phyloP scores from a whole-genome alignment of 1,139 yeast species.

The Taphrina communis region DNA sequence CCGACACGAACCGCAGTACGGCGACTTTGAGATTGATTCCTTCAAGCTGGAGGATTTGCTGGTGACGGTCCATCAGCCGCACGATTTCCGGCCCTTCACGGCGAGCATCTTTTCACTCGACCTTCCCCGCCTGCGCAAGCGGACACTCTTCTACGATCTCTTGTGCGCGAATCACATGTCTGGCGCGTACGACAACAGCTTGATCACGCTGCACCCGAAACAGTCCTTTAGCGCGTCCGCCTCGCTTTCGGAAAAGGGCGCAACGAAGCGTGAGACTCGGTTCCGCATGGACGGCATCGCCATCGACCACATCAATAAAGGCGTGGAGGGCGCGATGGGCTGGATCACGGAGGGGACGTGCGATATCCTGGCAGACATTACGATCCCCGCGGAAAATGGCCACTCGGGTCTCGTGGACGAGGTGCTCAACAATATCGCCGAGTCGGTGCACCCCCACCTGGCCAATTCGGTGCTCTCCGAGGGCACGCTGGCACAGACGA shows the following conservation, averaged over 20 bases:
- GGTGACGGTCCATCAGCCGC: slow-evolving; percentile 81
- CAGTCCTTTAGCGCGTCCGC: slow-evolving; percentile 52
- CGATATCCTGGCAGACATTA: slow-evolving; percentile 88
- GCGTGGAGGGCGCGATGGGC: slow-evolving; percentile 92
- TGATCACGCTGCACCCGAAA: slow-evolving; percentile 86
- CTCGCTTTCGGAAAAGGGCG: slow-evolving; percentile 45
- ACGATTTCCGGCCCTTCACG: slow-evolving; percentile 77
- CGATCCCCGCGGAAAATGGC: slow-evolving; percentile 70
- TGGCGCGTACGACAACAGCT: slow-evolving; percentile 90
- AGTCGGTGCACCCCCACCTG: slow-evolving; percentile 42
- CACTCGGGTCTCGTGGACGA: slow-evolving; percentile 55
- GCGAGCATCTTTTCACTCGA: slow-evolving; percentile 88
- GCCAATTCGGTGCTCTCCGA: slow-evolving; percentile 28
- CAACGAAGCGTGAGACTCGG: slow-evolving; percentile 74
- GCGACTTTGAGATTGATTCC: slow-evolving; percentile 89
- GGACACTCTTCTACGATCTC: slow-evolving; percentile 89
- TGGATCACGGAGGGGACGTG: slow-evolving; percentile 94
- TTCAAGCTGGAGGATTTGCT: slow-evolving; percentile 83
- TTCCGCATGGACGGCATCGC: slow-evolving; percentile 82
- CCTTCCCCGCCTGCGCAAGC: slow-evolving; percentile 76
- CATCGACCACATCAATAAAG: slow-evolving; percentile 86
- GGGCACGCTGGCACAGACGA: slow-evolving; percentile 26
- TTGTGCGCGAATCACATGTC: slow-evolving; percentile 82
- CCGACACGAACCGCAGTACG: slow-evolving; percentile 73
- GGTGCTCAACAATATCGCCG: slow-evolving; percentile 55